A percentile compares a stretch with the other conserved stretches of the same genome.
Evolutionary conservation across 106 monocot species (phyloP).

Genomic region (Apostasia shenzhenica): DNA sequence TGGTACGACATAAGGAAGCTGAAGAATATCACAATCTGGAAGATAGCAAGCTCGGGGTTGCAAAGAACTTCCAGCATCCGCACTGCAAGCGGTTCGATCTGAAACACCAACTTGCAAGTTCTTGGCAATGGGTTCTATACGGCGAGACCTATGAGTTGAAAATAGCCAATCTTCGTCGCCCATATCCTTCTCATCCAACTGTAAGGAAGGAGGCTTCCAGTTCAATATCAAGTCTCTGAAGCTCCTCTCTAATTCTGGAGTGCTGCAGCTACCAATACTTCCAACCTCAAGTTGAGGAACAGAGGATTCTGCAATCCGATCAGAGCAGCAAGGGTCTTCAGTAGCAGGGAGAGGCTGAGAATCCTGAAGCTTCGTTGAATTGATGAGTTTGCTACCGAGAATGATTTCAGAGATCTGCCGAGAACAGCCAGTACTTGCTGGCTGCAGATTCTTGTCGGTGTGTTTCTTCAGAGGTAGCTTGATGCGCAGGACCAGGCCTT

Average conservation of each 20-base stretch:
- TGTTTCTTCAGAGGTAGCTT: slow-evolving; percentile 22
- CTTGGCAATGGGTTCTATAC: neutral
- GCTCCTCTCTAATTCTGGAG: neutral
- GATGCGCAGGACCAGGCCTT: slow-evolving; percentile 37
- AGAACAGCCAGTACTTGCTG: neutral
- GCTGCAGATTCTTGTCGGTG: slow-evolving; percentile 1
- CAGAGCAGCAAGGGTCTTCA: slow-evolving; percentile 1
- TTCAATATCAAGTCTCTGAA: neutral
- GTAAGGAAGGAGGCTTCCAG: neutral
- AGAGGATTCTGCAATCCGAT: neutral
- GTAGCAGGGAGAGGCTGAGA: neutral
- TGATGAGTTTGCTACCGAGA: neutral
- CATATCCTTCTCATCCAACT: neutral
- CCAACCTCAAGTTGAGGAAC: neutral
- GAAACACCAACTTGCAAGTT: neutral
- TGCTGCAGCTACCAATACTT: slow-evolving; percentile 12
- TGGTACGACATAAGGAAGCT: slow-evolving; percentile 46
- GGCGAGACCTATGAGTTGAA: neutral
- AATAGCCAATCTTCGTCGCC: neutral
- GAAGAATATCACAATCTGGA: slow-evolving; percentile 25
- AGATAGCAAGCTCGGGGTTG: slow-evolving; percentile 34
- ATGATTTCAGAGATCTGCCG: neutral
- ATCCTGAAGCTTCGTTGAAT: neutral
- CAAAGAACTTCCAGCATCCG: neutral
- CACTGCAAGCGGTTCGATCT: neutral